phyloP scores from a whole-genome alignment of 345 rosid species.

The Hirschfeldia incana region DNA sequence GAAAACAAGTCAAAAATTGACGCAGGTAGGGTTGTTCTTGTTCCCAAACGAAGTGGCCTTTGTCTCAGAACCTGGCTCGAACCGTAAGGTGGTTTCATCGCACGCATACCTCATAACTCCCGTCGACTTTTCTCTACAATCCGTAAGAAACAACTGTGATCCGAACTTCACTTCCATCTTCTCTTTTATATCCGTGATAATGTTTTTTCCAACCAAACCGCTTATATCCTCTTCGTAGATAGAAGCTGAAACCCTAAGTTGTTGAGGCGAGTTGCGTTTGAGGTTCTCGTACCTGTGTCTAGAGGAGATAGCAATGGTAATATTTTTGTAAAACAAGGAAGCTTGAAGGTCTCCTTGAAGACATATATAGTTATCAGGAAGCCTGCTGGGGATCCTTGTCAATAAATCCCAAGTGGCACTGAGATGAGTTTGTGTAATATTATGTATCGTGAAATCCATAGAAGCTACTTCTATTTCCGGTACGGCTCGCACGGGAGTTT shows the following conservation, averaged over 20 bases:
- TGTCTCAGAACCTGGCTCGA: not conserved
- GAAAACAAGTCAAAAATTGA: not conserved
- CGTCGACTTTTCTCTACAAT: not conserved
- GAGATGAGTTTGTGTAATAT: not conserved
- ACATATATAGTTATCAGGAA: not conserved
- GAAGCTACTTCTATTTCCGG: not conserved
- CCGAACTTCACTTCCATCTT: constrained; percentile 2
- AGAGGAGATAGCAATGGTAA: not conserved
- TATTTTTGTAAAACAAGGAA: not conserved
- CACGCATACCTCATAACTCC: constrained; percentile 3
- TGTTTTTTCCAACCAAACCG: constrained; percentile 4
- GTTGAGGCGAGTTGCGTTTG: not conserved
- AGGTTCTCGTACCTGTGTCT: not conserved
- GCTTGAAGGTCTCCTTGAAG: not conserved
- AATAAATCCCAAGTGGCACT: not conserved
- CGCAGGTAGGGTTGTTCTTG: not conserved
- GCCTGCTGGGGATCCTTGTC: not conserved
- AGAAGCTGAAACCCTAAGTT: constrained; percentile 9
- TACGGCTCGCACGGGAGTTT: not conserved
- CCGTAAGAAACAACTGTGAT: not conserved
- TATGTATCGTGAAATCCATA: not conserved
- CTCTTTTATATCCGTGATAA: constrained; percentile 16
- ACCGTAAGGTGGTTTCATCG: not conserved
- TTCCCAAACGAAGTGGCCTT: not conserved
- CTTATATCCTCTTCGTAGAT: not conserved